Percentiles rank a stretch among this genome's conserved stretches.
phyloP scores from a whole-genome alignment of 176 grass and related monocot species.

The Ampelocalamus luodianensis region DNA sequence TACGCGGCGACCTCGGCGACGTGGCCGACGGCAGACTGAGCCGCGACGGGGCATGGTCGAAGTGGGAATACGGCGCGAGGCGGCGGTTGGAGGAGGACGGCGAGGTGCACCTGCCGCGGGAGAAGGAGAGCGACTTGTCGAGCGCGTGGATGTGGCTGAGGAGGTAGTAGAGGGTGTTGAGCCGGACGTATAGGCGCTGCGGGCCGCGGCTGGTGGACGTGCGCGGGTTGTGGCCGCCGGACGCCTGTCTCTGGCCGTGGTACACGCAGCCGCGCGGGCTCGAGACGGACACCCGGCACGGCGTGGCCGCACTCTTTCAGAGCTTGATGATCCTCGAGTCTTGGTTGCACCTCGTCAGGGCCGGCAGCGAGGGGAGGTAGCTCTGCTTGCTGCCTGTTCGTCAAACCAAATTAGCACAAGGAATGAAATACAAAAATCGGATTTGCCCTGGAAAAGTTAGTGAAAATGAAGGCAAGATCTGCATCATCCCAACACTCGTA shows the following conservation, averaged over 20 bases:
- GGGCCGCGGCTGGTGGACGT: slow-evolving; percentile 92
- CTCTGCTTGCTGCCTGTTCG: slow-evolving; percentile 67
- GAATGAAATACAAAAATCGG: not conserved
- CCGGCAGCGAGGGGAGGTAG: slow-evolving; percentile 72
- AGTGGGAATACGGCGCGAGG: slow-evolving; percentile 26
- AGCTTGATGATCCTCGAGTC: slow-evolving; percentile 73
- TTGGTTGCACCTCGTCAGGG: slow-evolving; percentile 84
- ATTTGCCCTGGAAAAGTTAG: not conserved
- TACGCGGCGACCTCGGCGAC: slow-evolving; percentile 72
- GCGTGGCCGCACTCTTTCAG: slow-evolving; percentile 77
- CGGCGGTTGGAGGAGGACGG: slow-evolving; percentile 15
- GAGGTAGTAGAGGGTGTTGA: slow-evolving; percentile 94
- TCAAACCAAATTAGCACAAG: not conserved
- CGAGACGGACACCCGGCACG: slow-evolving; percentile 49
- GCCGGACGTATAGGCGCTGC: slow-evolving; percentile 86
- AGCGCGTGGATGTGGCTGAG: slow-evolving; percentile 78
- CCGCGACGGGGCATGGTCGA: slow-evolving; percentile 44
- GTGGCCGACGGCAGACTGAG: slow-evolving; percentile 48
- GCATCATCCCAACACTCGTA: not conserved
- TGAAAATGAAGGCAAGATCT: not conserved
- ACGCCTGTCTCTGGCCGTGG: slow-evolving; percentile 42
- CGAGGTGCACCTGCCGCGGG: slow-evolving; percentile 30
- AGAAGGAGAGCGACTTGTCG: slow-evolving; percentile 89
- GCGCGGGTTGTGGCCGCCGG: slow-evolving; percentile 75
- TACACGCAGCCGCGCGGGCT: slow-evolving; percentile 15